Conservation (phyloP, 192 early-diverging fungal species). For the Coemansia sp. region DNA sequence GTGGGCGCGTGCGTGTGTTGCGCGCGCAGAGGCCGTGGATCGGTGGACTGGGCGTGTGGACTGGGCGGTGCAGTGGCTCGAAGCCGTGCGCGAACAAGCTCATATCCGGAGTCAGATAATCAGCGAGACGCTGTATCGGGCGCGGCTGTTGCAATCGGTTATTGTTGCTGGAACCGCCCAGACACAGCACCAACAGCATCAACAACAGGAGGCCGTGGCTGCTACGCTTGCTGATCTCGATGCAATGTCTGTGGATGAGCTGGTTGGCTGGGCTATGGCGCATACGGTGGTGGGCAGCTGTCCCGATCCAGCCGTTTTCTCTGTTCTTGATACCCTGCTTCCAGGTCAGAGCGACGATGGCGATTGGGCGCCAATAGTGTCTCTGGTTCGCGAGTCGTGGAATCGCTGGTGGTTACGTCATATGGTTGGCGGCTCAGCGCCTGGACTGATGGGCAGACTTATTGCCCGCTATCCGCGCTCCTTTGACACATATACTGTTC, state of each 20-base stretch:
- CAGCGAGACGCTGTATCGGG: not conserved
- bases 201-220: not conserved
- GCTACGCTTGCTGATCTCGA: constrained; percentile 12
- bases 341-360: not conserved
- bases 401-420: constrained; percentile 24
- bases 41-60: constrained; percentile 32
- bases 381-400: constrained; percentile 17
- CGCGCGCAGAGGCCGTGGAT: constrained; percentile 29
- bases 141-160: not conserved
- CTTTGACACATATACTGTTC: constrained; percentile 18
- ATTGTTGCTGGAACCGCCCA: not conserved
- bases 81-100: not conserved
- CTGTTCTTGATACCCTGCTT: not conserved
- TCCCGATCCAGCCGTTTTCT: not conserved
- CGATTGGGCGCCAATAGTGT: not conserved
- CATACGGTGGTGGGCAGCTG: not conserved
- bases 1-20: constrained; percentile 10
- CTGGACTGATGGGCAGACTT: not conserved
- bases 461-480: not conserved
- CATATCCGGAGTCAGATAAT: not conserved
- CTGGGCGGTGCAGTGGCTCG: constrained; percentile 29
- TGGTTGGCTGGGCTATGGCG: constrained; percentile 14
- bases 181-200: not conserved
- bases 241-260: constrained; percentile 4
- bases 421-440: constrained; percentile 10